Conservation (phyloP, 345 rosid genomes). For the Anacardium occidentale region DNA sequence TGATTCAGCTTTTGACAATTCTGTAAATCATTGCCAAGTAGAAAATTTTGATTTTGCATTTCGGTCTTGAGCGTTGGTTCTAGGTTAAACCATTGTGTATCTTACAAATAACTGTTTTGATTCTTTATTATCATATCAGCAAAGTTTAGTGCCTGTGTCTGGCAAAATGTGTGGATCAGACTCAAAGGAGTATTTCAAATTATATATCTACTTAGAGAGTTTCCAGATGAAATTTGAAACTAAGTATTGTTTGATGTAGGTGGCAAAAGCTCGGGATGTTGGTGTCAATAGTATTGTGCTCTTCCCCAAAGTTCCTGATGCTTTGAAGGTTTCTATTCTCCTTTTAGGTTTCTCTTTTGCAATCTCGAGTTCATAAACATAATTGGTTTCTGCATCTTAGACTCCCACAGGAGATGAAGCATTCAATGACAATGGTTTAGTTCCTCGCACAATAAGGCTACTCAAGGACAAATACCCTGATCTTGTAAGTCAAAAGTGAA, state of each 20-base stretch:
- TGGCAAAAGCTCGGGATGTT: conserved; percentile 86
- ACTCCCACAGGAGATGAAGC: conserved; percentile 90
- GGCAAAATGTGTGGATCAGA: neutral
- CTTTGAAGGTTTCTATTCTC: conserved; percentile 62
- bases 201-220: neutral
- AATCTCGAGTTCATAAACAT: conserved; percentile 7
- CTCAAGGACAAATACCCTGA: conserved; percentile 80
- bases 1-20: conserved; percentile 23
- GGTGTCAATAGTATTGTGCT: conserved; percentile 84
- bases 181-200: neutral
- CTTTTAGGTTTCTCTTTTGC: conserved; percentile 9
- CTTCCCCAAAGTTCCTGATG: conserved; percentile 97
- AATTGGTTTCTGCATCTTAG: conserved; percentile 33
- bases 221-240: conserved; percentile 1
- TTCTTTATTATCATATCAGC: neutral
- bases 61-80: neutral
- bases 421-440: conserved; percentile 82
- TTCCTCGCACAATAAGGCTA: conserved; percentile 74
- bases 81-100: neutral
- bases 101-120: neutral
- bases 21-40: neutral
- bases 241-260: conserved; percentile 44
- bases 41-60: neutral
- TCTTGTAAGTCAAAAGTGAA: conserved; percentile 54
- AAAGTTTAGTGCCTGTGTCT: neutral